Conservation (phyloP, 257 asterid species). For the Capsicum rhomboideum region DNA sequence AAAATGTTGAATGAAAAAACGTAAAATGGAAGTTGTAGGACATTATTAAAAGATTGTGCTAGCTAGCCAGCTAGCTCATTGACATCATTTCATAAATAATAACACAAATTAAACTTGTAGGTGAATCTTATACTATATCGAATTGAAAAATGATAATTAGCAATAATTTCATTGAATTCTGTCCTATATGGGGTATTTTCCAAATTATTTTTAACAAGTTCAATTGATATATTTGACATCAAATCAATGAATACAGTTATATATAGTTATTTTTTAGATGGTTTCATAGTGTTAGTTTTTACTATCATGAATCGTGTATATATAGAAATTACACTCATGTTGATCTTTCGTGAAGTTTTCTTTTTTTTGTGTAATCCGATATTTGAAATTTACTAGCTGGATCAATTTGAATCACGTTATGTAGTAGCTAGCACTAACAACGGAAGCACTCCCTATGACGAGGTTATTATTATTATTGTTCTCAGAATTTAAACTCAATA, state of each 20-base stretch:
- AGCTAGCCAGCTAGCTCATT: background rate
- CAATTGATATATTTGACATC: background rate
- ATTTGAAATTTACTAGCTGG: too few relatives aligned
- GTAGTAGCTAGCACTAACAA: too few relatives aligned
- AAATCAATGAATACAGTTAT: background rate
- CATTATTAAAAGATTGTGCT: constrained; percentile 4
- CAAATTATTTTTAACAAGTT: background rate
- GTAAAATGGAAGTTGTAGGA: constrained; percentile 1
- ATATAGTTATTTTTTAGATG: too few relatives aligned
- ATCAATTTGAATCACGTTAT: too few relatives aligned
- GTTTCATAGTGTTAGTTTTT: too few relatives aligned
- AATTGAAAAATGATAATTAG: background rate
- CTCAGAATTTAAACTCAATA: too few relatives aligned
- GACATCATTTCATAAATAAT: background rate
- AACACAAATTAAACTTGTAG: background rate
- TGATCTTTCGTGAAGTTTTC: too few relatives aligned
- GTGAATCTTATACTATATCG: constrained; percentile 1
- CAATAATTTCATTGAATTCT: constrained; percentile 12
- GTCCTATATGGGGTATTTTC: background rate
- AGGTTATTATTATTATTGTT: too few relatives aligned
- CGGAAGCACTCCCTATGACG: too few relatives aligned
- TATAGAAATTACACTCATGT: too few relatives aligned
- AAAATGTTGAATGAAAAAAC: background rate
- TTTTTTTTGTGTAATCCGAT: too few relatives aligned
- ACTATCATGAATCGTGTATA: too few relatives aligned